Evolutionary conservation across 2,329 filamentous ascomycete genomes (phyloP).

Genomic region (Fusarium zealandicum): DNA sequence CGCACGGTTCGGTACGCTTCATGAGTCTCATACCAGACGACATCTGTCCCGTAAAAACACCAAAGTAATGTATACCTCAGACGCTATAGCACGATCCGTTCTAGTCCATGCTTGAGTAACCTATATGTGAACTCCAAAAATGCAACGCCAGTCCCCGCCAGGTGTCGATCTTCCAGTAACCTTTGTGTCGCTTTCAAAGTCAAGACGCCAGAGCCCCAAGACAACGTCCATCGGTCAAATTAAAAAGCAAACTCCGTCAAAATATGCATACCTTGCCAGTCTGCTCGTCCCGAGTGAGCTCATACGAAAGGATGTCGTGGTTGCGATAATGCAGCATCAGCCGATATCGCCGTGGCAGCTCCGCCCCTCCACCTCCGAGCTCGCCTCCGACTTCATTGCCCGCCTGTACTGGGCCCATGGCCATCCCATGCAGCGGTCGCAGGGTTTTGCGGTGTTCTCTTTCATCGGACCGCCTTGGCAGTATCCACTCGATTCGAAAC

Average conservation of each 20-base stretch:
- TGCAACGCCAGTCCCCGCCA: conserved; percentile 13
- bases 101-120: background rate
- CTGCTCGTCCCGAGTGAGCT: conserved; percentile 58
- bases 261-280: conserved; percentile 49
- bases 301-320: conserved; percentile 74
- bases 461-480: conserved; percentile 59
- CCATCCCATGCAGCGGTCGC: conserved; percentile 70
- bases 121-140: conserved; percentile 18
- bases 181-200: background rate
- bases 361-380: conserved; percentile 20
- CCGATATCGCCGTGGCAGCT: conserved; percentile 62
- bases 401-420: conserved; percentile 68
- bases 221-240: conserved; percentile 2
- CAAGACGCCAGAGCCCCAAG: background rate
- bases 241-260: conserved; percentile 32
- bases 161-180: conserved; percentile 29
- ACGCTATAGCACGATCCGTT: background rate
- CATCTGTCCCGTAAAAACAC: no score
- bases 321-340: conserved; percentile 76
- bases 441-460: conserved; percentile 50
- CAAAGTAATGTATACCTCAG: background rate
- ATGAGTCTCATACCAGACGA: no score
- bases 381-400: conserved; percentile 40
- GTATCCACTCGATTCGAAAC: conserved; percentile 62
- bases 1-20: no score